Evolutionary conservation across 2,329 filamentous ascomycete genomes (phyloP).

Genomic region (Sclerotinia subarctica): DNA sequence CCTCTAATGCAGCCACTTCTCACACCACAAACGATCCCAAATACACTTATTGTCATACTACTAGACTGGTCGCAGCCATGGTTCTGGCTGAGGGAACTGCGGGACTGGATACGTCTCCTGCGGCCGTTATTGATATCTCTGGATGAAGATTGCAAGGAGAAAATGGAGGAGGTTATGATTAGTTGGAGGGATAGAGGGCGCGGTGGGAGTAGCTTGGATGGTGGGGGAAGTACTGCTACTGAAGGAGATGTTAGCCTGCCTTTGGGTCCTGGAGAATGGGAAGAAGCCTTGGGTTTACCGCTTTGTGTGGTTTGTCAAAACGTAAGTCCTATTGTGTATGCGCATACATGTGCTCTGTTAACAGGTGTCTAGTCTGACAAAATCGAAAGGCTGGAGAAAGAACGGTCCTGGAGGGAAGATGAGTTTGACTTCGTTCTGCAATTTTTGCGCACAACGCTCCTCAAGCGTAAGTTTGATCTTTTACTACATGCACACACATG

Average conservation of each 20-base stretch:
- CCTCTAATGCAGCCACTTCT: constrained; percentile 80
- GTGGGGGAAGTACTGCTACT: constrained; percentile 52
- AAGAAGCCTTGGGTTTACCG: constrained; percentile 80
- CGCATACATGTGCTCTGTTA: constrained; percentile 18
- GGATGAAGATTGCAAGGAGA: constrained; percentile 71
- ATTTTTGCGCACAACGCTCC: constrained; percentile 80
- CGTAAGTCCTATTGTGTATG: constrained; percentile 48
- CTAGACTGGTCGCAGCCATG: constrained; percentile 95
- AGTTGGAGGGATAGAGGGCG: constrained; percentile 75
- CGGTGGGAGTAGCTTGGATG: constrained; percentile 61
- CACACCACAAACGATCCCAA: constrained; percentile 76
- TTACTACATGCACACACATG: constrained; percentile 16
- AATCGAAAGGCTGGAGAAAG: constrained; percentile 81
- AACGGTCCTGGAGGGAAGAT: constrained; percentile 90
- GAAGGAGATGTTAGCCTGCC: constrained; percentile 71
- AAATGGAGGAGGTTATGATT: constrained; percentile 82
- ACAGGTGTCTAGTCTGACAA: constrained; percentile 26
- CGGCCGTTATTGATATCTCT: constrained; percentile 72
- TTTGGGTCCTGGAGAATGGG: constrained; percentile 86
- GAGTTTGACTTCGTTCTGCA: constrained; percentile 96
- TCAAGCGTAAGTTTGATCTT: constrained; percentile 64
- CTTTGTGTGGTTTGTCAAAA: constrained; percentile 96
- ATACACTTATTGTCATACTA: constrained; percentile 86
- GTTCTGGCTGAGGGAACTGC: constrained; percentile 83
- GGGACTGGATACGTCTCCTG: constrained; percentile 84